Conservation (phyloP, 169 alveolate genomes). For the Eimeria maxima region DNA sequence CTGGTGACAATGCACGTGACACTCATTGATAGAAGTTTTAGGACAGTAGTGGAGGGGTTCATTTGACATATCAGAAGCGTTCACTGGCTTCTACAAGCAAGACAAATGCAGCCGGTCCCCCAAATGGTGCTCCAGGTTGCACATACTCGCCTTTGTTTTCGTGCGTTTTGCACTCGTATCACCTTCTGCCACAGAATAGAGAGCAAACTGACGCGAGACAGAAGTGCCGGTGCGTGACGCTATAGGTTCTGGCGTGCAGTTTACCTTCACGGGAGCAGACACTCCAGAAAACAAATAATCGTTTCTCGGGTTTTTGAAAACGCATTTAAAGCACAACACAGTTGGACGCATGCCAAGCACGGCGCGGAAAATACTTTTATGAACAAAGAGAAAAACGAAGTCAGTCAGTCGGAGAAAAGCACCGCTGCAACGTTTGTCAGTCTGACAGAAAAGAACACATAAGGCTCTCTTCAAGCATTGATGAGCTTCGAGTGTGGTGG, state of each 20-base stretch:
- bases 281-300: background rate
- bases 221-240: background rate
- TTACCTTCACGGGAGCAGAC: background rate
- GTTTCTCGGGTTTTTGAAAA: background rate
- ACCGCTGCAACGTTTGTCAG: background rate
- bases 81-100: background rate
- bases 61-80: conserved; percentile 18
- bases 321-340: background rate
- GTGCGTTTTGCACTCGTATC: background rate
- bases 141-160: background rate
- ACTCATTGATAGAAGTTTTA: conserved; percentile 44
- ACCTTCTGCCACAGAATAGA: background rate
- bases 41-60: conserved; percentile 53
- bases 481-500: background rate
- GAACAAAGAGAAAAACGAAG: background rate
- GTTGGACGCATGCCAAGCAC: background rate
- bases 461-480: background rate
- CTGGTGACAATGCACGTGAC: conserved; percentile 50
- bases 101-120: background rate
- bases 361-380: too few relatives aligned
- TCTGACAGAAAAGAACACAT: background rate
- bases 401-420: background rate
- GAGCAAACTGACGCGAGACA: background rate
- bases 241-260: background rate
- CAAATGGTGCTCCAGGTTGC: background rate